These are phyloP conservation scores for Aspergillus piperis DNA, from an alignment of 2,329 filamentous ascomycete species.

Conservation along the genomic window DNA sequence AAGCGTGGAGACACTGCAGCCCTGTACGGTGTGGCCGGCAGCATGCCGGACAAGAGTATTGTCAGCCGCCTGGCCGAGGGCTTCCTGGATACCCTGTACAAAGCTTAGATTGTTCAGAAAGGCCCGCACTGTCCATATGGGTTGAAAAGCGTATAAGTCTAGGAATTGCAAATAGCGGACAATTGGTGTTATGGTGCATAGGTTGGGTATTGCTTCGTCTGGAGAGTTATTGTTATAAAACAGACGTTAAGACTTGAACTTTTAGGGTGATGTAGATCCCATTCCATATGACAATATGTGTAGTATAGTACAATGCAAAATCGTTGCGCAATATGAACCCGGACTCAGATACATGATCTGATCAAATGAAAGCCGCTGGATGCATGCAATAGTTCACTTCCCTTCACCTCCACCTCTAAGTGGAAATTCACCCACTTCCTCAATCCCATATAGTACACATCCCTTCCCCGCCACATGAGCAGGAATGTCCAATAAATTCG, in stretches of 20 bases:
- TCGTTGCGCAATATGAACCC: neutral
- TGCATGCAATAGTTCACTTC: slow-evolving; percentile 14
- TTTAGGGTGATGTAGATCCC: slow-evolving; percentile 2
- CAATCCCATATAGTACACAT: neutral
- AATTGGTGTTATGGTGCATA: slow-evolving; percentile 17
- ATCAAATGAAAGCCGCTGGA: slow-evolving; percentile 19
- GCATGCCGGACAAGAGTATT: slow-evolving; percentile 91
- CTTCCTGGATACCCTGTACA: slow-evolving; percentile 91
- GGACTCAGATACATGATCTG: neutral
- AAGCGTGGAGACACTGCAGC: slow-evolving; percentile 73
- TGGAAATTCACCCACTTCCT: neutral
- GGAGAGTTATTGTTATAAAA: neutral
- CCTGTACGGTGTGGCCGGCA: slow-evolving; percentile 92
- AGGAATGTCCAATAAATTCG: too few relatives aligned
- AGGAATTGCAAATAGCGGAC: slow-evolving; percentile 9
- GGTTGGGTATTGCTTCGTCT: neutral
- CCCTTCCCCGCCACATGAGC: too few relatives aligned
- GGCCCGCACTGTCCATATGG: slow-evolving; percentile 17
- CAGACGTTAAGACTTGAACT: neutral
- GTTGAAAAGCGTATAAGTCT: slow-evolving; percentile 5
- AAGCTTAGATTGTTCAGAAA: slow-evolving; percentile 57
- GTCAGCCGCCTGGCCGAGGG: slow-evolving; percentile 87
- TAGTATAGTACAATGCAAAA: slow-evolving; percentile 10
- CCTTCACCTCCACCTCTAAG: neutral
- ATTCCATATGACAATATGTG: slow-evolving; percentile 4